Percentiles rank a stretch among this genome's conserved stretches.
Conservation (phyloP, 2,329 filamentous ascomycete genomes). For the Hysterium pulicare region DNA sequence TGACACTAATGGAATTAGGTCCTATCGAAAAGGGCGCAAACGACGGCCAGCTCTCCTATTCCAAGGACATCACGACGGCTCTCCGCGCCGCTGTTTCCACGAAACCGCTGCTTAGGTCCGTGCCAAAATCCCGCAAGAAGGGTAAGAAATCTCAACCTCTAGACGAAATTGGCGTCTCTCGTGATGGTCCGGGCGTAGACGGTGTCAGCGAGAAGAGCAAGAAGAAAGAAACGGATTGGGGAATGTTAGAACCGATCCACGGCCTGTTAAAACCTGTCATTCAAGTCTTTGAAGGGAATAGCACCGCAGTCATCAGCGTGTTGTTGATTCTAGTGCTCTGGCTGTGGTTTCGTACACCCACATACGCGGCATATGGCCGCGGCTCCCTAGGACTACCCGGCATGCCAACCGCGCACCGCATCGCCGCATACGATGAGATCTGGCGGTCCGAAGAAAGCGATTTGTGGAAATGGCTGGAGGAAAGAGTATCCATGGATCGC, state of each 20-base stretch:
- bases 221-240: slow-evolving; percentile 57
- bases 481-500: slow-evolving; percentile 71
- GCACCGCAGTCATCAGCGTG: slow-evolving; percentile 69
- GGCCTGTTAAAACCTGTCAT: slow-evolving; percentile 65
- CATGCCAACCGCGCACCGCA: slow-evolving; percentile 57
- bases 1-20: too few relatives aligned
- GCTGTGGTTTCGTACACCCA: slow-evolving; percentile 33
- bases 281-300: slow-evolving; percentile 66
- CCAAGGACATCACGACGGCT: slow-evolving; percentile 72
- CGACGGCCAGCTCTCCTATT: slow-evolving; percentile 82
- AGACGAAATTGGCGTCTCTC: slow-evolving; percentile 45
- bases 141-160: slow-evolving; percentile 51
- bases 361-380: slow-evolving; percentile 27
- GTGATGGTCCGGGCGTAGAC: slow-evolving; percentile 35
- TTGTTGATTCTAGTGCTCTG: slow-evolving; percentile 55
- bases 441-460: slow-evolving; percentile 86
- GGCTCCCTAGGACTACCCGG: slow-evolving; percentile 38
- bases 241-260: slow-evolving; percentile 74
- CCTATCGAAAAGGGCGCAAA: slow-evolving; percentile 95
- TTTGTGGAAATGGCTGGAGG: slow-evolving; percentile 90
- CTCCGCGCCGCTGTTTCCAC: slow-evolving; percentile 71
- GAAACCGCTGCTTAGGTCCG: slow-evolving; percentile 47
- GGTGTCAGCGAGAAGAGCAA: slow-evolving; percentile 16
- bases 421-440: slow-evolving; percentile 87
- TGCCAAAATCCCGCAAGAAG: slow-evolving; percentile 50